Evolutionary conservation across 768 basidiomycete species (phyloP).

Genomic region (Clathrus columnatus): DNA sequence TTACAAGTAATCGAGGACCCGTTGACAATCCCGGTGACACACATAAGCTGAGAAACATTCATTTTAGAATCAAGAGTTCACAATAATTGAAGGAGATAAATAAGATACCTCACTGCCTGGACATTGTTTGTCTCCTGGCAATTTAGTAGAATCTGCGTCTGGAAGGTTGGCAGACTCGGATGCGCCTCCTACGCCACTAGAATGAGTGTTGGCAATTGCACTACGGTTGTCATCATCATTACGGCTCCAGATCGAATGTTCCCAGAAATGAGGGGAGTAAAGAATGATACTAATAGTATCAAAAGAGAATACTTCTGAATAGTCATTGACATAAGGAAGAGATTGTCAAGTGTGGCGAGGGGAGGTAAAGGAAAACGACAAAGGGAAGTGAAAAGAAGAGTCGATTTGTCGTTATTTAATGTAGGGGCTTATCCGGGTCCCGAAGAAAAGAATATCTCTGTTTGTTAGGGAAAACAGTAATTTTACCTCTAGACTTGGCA

Average conservation of each 20-base stretch:
- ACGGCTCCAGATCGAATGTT: background rate
- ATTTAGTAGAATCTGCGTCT: background rate
- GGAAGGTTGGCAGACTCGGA: background rate
- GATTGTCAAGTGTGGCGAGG: background rate
- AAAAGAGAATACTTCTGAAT: background rate
- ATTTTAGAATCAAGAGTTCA: background rate
- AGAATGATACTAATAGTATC: background rate
- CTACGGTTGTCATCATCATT: background rate
- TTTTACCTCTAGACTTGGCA: too few species aligned
- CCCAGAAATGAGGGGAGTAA: background rate
- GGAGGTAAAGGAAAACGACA: background rate
- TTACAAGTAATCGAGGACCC: constrained; percentile 37
- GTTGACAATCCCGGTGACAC: constrained; percentile 38
- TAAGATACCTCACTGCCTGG: background rate
- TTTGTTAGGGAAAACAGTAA: too few species aligned
- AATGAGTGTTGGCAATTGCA: background rate
- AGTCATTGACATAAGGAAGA: background rate
- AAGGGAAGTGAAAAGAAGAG: background rate
- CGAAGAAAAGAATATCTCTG: background rate
- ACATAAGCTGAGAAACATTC: constrained; percentile 31
- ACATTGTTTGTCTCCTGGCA: constrained; percentile 5
- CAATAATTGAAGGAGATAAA: background rate
- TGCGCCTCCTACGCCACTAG: background rate
- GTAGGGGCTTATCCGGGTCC: background rate
- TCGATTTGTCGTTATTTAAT: background rate